Base-by-base conservation (phyloP, 179 eudicot species). In the Drosera spatulata region DNA sequence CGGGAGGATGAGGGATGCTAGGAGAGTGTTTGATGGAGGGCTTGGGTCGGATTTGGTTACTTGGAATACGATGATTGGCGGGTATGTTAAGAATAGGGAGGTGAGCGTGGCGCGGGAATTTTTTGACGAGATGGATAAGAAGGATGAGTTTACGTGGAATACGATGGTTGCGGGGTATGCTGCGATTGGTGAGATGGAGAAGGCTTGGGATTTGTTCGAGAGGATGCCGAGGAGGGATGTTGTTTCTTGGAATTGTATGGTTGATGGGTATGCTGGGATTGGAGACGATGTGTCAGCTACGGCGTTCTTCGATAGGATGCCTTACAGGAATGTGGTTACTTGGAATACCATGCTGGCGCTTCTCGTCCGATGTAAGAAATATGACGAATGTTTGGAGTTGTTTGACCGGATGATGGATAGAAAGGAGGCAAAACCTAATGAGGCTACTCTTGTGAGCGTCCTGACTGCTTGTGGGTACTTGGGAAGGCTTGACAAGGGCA, bases 191-290 rank as follows among this genome's bases (percentile, higher is more conserved):
- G 75, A 82, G 48, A 64, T 80, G 71, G 78, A 57, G 56, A 64
- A 37, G 10, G 80, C 87, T 2, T 65, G 66, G 9, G 67, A 58
- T 15, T 71, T 82, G 65, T 80, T 82, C 62, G 77, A 73, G 61
- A 58, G 12, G 58, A 80, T 69, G 82, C 80, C 81, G 39, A 10
- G 42, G 38, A 70, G 74, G 60, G 86, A 85, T 76, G 48, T 65
- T 73, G 76, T 85, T 65, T 79, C 96, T 8, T 87, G 88, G 85
- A 88, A 85, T 71, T 65, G 81, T 67, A 76, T 88, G 88, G 73
- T 88, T 59, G 70, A 78, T 76, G 86, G 85, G 57, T 75, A 73
- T 58, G 79, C 82, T 8, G 73, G 68, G 64, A 22, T 42, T 10
- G 83, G 84, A 62, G 68, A 80, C 55, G 53, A 69, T 45, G 52